Percentiles rank a stretch among this genome's conserved stretches.
phyloP scores from a whole-genome alignment of 2,329 filamentous ascomycete genomes.

The Penicillium griseofulvum region DNA sequence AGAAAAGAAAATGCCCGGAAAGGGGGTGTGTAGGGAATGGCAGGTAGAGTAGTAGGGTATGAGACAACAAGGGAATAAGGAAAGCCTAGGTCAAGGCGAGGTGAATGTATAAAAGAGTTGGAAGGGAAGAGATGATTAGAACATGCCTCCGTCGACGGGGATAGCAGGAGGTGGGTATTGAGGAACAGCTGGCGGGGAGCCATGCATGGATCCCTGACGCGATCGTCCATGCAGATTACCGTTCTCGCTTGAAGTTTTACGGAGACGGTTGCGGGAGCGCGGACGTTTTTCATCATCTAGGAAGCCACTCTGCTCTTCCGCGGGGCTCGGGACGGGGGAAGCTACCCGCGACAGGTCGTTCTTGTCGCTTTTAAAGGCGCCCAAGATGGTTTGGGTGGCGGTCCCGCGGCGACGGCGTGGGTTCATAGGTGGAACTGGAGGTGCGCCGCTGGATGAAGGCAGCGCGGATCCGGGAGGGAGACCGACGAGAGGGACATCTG shows the following conservation, averaged over 20 bases:
- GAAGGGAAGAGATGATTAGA: slow-evolving; percentile 25
- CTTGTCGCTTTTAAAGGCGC: slow-evolving; percentile 36
- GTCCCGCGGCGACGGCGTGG: slow-evolving; percentile 55
- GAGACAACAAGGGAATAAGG: slow-evolving; percentile 5
- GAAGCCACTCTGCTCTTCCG: slow-evolving; percentile 22
- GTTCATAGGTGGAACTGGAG: slow-evolving; percentile 60
- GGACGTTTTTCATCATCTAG: slow-evolving; percentile 42
- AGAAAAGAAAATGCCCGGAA: slow-evolving; percentile 4
- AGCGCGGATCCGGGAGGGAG: slow-evolving; percentile 56
- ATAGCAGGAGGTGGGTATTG: slow-evolving; percentile 30
- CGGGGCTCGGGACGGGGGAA: slow-evolving; percentile 19
- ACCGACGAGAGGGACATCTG: slow-evolving; percentile 57
- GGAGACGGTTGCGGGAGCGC: slow-evolving; percentile 26
- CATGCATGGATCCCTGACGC: slow-evolving; percentile 40
- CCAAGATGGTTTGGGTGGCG: slow-evolving; percentile 43
- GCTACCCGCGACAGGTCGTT: slow-evolving; percentile 27
- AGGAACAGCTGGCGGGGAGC: slow-evolving; percentile 32
- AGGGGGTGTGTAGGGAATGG: neutral
- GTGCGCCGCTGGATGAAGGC: slow-evolving; percentile 51
- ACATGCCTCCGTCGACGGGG: slow-evolving; percentile 40
- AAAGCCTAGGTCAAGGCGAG: neutral
- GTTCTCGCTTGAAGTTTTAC: slow-evolving; percentile 40
- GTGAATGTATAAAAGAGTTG: slow-evolving; percentile 1
- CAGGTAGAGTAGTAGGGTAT: slow-evolving; percentile 5
- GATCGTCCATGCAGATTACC: slow-evolving; percentile 48